Evolutionary conservation across 1,284 basidiomycete species (phyloP).

Genomic region (Ganoderma sinense): DNA sequence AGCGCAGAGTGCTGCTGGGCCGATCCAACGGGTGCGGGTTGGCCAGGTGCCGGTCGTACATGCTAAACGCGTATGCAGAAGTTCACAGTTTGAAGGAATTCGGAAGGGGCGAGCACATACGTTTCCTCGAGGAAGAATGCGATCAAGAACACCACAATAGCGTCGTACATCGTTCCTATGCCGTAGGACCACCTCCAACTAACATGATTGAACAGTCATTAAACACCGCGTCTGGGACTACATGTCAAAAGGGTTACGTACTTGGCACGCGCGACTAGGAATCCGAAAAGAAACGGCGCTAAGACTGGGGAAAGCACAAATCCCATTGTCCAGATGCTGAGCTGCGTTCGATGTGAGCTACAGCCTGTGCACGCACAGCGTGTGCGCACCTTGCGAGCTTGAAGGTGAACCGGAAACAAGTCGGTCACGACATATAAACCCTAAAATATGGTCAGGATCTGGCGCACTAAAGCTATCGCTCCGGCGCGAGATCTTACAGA

Average conservation of each 20-base stretch:
- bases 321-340: constrained; percentile 77
- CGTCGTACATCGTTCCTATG: constrained; percentile 64
- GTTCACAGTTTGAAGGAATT: no score
- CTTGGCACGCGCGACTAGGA: constrained; percentile 65
- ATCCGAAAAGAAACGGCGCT: constrained; percentile 74
- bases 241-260: constrained; percentile 28
- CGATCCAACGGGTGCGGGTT: constrained; percentile 47
- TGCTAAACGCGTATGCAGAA: constrained; percentile 43
- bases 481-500: constrained; percentile 51
- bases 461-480: not conserved
- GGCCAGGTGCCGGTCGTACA: constrained; percentile 70
- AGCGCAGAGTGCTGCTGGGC: constrained; percentile 52
- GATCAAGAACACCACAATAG: constrained; percentile 63
- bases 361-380: not conserved
- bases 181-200: constrained; percentile 80
- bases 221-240: no score
- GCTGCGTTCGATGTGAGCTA: constrained; percentile 37
- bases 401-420: constrained; percentile 77
- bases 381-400: constrained; percentile 65
- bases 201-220: not conserved
- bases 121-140: constrained; percentile 69
- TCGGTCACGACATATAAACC: constrained; percentile 72
- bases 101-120: constrained; percentile 43
- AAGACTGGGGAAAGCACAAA: constrained; percentile 71
- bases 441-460: constrained; percentile 39